Evolutionary conservation across 177 flowering plant species (phyloP).

Genomic region (Tripterygium wilfordii): DNA sequence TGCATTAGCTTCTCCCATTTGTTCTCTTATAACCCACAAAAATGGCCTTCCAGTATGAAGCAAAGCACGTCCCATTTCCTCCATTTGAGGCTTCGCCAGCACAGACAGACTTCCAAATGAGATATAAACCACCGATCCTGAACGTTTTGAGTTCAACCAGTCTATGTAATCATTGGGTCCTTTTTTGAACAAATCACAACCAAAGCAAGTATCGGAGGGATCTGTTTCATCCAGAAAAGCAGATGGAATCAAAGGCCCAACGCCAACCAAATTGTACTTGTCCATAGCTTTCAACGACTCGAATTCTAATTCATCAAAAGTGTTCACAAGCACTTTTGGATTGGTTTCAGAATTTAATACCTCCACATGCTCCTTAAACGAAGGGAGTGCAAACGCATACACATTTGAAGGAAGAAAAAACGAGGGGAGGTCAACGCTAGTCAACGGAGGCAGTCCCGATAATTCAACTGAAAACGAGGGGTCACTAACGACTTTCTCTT

Average conservation of each 20-base stretch:
- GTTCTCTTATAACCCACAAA: conserved; percentile 44
- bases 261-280: conserved; percentile 12
- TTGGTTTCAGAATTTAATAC: conserved; percentile 9
- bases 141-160: conserved; percentile 36
- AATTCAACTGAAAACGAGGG: conserved; percentile 16
- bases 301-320: conserved; percentile 33
- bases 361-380: conserved; percentile 13
- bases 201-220: not conserved
- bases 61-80: conserved; percentile 29
- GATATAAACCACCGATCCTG: conserved; percentile 34
- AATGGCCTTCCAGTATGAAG: conserved; percentile 22
- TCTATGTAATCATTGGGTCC: conserved; percentile 18
- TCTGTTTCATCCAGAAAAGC: conserved; percentile 12
- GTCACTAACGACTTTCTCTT: conserved; percentile 11
- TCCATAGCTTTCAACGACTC: conserved; percentile 15
- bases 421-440: conserved; percentile 37
- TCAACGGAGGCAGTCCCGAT: conserved; percentile 35
- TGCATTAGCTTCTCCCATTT: too few species aligned
- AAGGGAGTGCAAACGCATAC: not conserved
- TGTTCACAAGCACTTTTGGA: conserved; percentile 31
- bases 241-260: conserved; percentile 45
- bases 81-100: conserved; percentile 24
- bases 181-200: not conserved
- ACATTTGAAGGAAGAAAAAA: conserved; percentile 14
- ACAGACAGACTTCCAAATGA: conserved; percentile 38